These are phyloP conservation scores for Colletotrichum siamense DNA, from an alignment of 2,329 filamentous ascomycete genomes.

Conservation along the genomic window DNA sequence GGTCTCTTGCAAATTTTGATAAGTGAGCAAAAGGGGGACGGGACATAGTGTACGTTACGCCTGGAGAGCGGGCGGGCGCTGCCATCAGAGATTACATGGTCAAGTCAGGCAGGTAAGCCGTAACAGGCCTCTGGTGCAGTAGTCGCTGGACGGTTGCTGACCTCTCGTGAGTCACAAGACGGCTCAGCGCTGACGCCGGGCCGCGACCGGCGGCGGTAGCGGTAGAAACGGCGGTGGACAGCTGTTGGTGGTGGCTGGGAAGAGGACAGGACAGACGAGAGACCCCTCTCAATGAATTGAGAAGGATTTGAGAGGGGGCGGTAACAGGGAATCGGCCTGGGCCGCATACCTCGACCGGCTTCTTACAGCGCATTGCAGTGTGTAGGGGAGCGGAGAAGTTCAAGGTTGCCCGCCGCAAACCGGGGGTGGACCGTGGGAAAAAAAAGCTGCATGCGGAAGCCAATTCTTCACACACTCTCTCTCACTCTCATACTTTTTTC, in stretches of 20 bases:
- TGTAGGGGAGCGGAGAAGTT: neutral
- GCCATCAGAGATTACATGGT: neutral
- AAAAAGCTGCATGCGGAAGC: constrained; percentile 3
- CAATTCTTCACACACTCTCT: neutral
- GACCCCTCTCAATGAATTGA: neutral
- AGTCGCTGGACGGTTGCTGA: neutral
- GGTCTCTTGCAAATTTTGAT: neutral
- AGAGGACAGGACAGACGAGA: neutral
- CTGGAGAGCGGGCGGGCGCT: neutral
- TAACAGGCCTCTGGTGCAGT: neutral
- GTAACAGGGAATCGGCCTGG: neutral
- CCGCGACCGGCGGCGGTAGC: neutral
- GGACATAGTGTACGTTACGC: neutral
- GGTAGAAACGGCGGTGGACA: neutral
- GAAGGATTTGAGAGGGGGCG: neutral
- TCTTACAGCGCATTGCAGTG: neutral
- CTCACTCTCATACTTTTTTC: neutral
- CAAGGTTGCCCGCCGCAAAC: neutral
- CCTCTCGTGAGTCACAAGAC: neutral
- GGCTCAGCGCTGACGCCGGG: neutral
- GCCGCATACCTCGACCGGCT: neutral
- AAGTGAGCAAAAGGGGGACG: neutral
- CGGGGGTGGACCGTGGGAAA: neutral
- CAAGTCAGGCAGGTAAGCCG: neutral
- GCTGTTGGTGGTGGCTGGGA: neutral